Base-by-base conservation (phyloP, 106 monocot species). In the Dendrobium catenatum region DNA sequence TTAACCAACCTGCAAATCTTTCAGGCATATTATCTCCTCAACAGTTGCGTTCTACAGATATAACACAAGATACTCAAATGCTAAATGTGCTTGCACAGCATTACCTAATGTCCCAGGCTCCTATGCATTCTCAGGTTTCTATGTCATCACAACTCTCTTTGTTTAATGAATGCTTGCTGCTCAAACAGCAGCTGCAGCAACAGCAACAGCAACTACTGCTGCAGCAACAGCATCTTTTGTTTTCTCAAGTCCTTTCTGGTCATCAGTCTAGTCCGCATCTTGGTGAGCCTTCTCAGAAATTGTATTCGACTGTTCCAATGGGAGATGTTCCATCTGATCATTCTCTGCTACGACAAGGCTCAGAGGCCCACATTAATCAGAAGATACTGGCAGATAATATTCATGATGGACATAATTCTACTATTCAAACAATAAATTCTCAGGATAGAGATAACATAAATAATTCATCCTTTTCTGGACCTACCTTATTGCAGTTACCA, bases 41-140 rank as follows among this genome's bases (percentile, higher is more conserved):
- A 43, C 89, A 90, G 40, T 76, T 95, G 40, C 80, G 82, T 75
- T 76, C 89, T 66, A 80, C 89, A 81, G 91, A 89, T 68, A 78
- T 89, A 17, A 27, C 86, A 66, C 91, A 93, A 44, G 91, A 93
- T 83, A 89, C 91, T 55, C 96, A 89, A 49, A 51, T 88, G 7
- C 75, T 89, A 20, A 85, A 42, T 79, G 68, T 91, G 42, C 77
- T 96, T 84, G 93, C 93, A 49, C 96, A 93, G 31, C 88, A 96
- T 64, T 88, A 89, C 83, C 68, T 86, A 73, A 55, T 89, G 56
- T 88, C 92, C 68, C 92, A 95, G 83, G 18, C 74, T 43, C 88
- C 93, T 79, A 55, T 86, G 77, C 90, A 90, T 1, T 58, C 90
- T 82, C 89, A 85, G 77, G 31, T 84, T 19, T 48, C 86, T 84